phyloP scores from a whole-genome alignment of 169 alveolate species.

The Cryptosporidium canis region DNA sequence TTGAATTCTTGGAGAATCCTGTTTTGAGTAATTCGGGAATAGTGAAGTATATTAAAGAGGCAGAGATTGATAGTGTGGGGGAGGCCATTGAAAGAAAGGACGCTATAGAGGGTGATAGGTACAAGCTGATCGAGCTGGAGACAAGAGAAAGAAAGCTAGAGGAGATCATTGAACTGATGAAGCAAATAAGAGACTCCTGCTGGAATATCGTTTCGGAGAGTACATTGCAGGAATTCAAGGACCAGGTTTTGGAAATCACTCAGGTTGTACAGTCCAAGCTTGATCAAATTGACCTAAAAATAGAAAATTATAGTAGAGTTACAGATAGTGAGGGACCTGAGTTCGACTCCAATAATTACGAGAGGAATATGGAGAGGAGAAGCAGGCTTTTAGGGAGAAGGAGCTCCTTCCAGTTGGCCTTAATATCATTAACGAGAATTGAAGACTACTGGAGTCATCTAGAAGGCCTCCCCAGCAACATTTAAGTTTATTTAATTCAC shows the following conservation, averaged over 20 bases:
- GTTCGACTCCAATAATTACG: background rate
- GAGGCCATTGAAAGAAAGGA: background rate
- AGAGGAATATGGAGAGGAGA: background rate
- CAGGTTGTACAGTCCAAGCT: background rate
- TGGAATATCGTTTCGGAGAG: background rate
- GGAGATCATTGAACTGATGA: background rate
- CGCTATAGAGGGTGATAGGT: background rate
- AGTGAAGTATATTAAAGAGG: conserved; percentile 6
- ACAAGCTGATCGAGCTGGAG: background rate
- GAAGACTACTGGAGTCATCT: conserved; percentile 31
- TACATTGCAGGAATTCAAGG: conserved; percentile 1
- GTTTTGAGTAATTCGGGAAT: conserved; percentile 23
- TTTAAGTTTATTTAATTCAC: background rate
- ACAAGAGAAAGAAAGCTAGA: conserved; percentile 9
- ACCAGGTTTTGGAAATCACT: background rate
- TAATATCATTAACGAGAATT: conserved; percentile 5
- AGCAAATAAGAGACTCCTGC: background rate
- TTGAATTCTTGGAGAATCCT: conserved; percentile 23
- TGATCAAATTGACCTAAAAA: background rate
- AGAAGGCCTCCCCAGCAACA: background rate
- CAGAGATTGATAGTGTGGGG: background rate
- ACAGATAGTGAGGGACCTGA: background rate
- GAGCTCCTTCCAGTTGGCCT: background rate
- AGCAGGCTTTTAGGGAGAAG: conserved; percentile 12
- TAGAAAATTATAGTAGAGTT: background rate